Conservation (phyloP, 139 green algal species). For the Coelastrella sp. region DNA sequence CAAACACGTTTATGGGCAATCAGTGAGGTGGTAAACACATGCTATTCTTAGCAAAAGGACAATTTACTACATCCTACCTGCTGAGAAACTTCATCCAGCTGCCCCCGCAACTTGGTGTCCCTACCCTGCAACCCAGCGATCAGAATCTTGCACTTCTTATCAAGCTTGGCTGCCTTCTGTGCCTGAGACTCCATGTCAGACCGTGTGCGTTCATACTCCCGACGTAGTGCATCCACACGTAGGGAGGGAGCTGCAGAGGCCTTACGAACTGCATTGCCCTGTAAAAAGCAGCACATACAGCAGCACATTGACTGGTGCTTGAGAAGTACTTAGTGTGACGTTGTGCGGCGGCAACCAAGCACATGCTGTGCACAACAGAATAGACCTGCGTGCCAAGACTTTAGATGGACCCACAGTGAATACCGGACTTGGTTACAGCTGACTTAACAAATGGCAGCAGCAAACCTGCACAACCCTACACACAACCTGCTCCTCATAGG, state of each 20-base stretch:
- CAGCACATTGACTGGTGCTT: too few relatives aligned
- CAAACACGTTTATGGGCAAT: too few relatives aligned
- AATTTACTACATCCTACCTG: not conserved
- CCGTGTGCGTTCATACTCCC: conserved; percentile 70
- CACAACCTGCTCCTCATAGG: too few relatives aligned
- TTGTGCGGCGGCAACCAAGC: not conserved
- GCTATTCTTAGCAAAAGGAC: too few relatives aligned
- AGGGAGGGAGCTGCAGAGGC: conserved; percentile 69
- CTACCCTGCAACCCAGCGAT: conserved; percentile 59
- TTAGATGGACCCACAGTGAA: too few relatives aligned
- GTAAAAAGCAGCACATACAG: not conserved
- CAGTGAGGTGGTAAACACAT: too few relatives aligned
- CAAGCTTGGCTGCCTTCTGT: conserved; percentile 81
- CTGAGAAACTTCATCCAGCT: conserved; percentile 55
- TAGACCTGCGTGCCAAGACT: too few relatives aligned
- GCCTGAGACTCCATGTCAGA: conserved; percentile 86
- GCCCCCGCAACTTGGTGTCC: conserved; percentile 52
- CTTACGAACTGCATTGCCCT: conserved; percentile 61
- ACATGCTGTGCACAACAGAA: not conserved
- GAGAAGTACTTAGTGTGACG: too few relatives aligned
- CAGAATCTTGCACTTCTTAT: conserved; percentile 73
- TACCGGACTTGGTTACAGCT: too few relatives aligned
- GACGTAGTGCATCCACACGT: conserved; percentile 64
- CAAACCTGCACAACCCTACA: too few relatives aligned
- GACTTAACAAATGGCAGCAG: too few relatives aligned